These are phyloP conservation scores for Cucumis melo DNA, from an alignment of 306 rosid species.

Conservation along the genomic window DNA sequence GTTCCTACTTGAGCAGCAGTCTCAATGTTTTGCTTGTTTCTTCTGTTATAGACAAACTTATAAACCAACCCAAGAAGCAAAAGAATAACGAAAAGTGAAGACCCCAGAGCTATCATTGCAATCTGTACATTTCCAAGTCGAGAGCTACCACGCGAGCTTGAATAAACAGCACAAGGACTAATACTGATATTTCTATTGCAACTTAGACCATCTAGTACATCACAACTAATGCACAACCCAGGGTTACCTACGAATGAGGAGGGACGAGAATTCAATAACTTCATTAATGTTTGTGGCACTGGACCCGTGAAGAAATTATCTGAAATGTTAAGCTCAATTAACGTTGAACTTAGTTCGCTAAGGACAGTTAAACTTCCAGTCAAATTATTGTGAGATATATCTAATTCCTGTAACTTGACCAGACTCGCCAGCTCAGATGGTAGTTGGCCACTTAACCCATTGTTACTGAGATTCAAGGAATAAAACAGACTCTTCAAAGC, in stretches of 20 bases:
- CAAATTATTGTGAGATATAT: slow-evolving; percentile 63
- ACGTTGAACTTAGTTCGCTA: slow-evolving; percentile 20
- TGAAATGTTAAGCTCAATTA: slow-evolving; percentile 43
- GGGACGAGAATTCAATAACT: slow-evolving; percentile 23
- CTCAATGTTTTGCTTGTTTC: slow-evolving; percentile 19
- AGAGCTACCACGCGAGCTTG: slow-evolving; percentile 11
- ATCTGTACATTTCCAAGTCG: slow-evolving; percentile 24
- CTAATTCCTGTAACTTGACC: slow-evolving; percentile 23
- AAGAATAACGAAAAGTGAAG: slow-evolving; percentile 23
- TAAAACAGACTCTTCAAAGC: slow-evolving; percentile 29
- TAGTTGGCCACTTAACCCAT: slow-evolving; percentile 46
- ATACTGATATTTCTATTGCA: slow-evolving; percentile 24
- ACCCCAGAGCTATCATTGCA: slow-evolving; percentile 46
- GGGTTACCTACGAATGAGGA: slow-evolving; percentile 50
- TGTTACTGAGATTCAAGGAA: slow-evolving; percentile 64
- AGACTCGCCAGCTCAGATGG: slow-evolving; percentile 41
- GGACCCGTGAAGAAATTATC: slow-evolving; percentile 49
- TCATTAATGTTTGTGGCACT: slow-evolving; percentile 41
- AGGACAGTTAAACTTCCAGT: slow-evolving; percentile 43
- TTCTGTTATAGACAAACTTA: slow-evolving; percentile 12
- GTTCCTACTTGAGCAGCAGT: slow-evolving; percentile 24
- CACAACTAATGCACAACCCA: slow-evolving; percentile 40
- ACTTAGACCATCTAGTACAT: slow-evolving; percentile 13
- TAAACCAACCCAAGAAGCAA: slow-evolving; percentile 26
- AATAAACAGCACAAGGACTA: slow-evolving; percentile 25